These are phyloP conservation scores for Ramaria sp. DNA, from an alignment of 768 basidiomycete genomes.

Conservation along the genomic window DNA sequence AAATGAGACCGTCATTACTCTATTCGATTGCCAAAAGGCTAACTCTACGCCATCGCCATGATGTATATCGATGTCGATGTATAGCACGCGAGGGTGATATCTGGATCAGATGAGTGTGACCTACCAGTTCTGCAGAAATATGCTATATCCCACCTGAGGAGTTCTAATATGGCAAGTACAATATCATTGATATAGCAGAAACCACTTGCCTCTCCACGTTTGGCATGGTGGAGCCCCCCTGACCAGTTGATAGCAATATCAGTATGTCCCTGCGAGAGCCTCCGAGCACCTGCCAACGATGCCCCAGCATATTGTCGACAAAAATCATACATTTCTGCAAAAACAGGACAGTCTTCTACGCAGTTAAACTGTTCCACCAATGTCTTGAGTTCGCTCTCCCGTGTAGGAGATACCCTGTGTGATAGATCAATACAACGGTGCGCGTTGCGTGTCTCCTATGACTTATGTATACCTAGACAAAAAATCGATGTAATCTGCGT, in stretches of 20 bases:
- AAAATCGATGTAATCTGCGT: conserved; percentile 92
- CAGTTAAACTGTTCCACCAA: conserved; percentile 86
- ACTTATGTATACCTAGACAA: conserved; percentile 61
- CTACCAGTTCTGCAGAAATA: background rate
- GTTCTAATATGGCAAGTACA: conserved; percentile 86
- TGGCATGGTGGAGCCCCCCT: conserved; percentile 95
- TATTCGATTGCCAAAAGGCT: conserved; percentile 94
- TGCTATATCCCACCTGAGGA: conserved; percentile 52
- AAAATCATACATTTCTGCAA: conserved; percentile 90
- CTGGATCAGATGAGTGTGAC: conserved; percentile 28
- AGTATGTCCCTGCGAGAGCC: conserved; percentile 71
- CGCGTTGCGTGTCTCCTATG: conserved; percentile 16
- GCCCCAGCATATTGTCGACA: conserved; percentile 91
- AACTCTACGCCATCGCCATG: conserved; percentile 98
- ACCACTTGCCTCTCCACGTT: conserved; percentile 94
- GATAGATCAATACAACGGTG: background rate
- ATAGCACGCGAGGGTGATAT: conserved; percentile 87
- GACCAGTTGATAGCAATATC: conserved; percentile 99
- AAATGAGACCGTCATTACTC: conserved; percentile 98
- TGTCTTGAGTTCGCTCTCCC: conserved; percentile 55
- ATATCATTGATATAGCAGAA: conserved; percentile 99
- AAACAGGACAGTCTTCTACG: conserved; percentile 95
- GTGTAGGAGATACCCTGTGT: conserved; percentile 73
- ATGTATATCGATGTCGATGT: conserved; percentile 99
- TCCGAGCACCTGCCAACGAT: conserved; percentile 83